Evolutionary conservation across 192 early-diverging fungal species (phyloP).

Genomic region (Coemansia sp.): DNA sequence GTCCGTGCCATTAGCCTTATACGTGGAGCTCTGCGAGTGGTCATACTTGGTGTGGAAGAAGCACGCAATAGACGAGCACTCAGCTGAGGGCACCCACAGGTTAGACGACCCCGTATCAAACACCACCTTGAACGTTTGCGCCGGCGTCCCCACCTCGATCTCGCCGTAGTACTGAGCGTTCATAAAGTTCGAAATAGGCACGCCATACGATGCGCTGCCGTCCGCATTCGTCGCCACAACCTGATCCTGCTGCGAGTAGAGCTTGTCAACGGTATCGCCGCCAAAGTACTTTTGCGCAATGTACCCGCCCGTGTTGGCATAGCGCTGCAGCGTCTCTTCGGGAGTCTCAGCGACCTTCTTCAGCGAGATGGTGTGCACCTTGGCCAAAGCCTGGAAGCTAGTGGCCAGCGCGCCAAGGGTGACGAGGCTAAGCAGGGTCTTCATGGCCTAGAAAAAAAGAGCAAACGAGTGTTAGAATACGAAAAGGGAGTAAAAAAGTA

Average conservation of each 20-base stretch:
- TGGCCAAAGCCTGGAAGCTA: conserved; percentile 13
- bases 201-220: conserved; percentile 61
- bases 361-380: conserved; percentile 46
- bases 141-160: conserved; percentile 79
- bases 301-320: conserved; percentile 62
- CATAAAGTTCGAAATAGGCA: conserved; percentile 88
- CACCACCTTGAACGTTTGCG: conserved; percentile 87
- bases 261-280: conserved; percentile 21
- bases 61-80: conserved; percentile 93
- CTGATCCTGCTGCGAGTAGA: conserved; percentile 43
- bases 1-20: conserved; percentile 85
- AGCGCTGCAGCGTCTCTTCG: conserved; percentile 60
- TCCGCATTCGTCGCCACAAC: conserved; percentile 55
- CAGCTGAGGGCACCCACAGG: conserved; percentile 94
- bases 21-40: conserved; percentile 73
- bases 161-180: conserved; percentile 97
- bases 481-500: conserved; percentile 2
- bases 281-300: conserved; percentile 81
- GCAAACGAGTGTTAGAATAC: not conserved
- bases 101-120: conserved; percentile 95
- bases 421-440: conserved; percentile 30
- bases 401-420: conserved; percentile 38
- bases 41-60: conserved; percentile 91
- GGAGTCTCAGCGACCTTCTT: conserved; percentile 68
- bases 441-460: conserved; percentile 18